Conservation (phyloP, 768 basidiomycete genomes). For the Hypholoma fasciculare region DNA sequence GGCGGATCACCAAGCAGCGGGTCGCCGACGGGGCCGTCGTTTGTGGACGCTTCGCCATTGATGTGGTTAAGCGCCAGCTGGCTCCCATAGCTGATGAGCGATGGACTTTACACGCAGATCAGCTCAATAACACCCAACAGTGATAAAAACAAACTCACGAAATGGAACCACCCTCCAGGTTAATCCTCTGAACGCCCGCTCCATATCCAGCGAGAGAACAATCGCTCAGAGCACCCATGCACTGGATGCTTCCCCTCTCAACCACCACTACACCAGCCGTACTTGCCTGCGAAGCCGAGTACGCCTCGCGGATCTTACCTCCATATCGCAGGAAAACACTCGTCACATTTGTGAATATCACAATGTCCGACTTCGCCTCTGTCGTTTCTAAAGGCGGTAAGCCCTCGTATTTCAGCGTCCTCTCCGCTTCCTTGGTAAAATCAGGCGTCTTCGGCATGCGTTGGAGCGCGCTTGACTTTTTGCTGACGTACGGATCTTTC, state of each 20-base stretch:
- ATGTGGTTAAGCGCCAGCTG: slow-evolving; percentile 28
- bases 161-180: slow-evolving; percentile 68
- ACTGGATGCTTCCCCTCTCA: slow-evolving; percentile 53
- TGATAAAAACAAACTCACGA: slow-evolving; percentile 45
- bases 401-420: slow-evolving; percentile 59
- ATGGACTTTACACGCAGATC: no score
- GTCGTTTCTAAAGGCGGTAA: slow-evolving; percentile 59
- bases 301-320: slow-evolving; percentile 31
- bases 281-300: slow-evolving; percentile 19
- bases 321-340: slow-evolving; percentile 43
- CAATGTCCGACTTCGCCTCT: slow-evolving; percentile 32
- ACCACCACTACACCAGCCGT: slow-evolving; percentile 46
- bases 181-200: slow-evolving; percentile 36
- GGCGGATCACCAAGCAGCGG: slow-evolving; percentile 42
- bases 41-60: slow-evolving; percentile 53
- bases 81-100: slow-evolving; percentile 41
- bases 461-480: slow-evolving; percentile 59
- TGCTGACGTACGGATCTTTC: slow-evolving; percentile 37
- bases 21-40: slow-evolving; percentile 59
- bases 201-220: slow-evolving; percentile 22
- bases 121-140: slow-evolving; percentile 28
- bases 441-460: slow-evolving; percentile 53
- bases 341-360: slow-evolving; percentile 69
- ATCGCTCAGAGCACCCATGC: slow-evolving; percentile 38
- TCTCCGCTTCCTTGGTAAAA: slow-evolving; percentile 56